Evolutionary conservation across 257 asterid genomes (phyloP).

Genomic region (Scutellaria galericulata): DNA sequence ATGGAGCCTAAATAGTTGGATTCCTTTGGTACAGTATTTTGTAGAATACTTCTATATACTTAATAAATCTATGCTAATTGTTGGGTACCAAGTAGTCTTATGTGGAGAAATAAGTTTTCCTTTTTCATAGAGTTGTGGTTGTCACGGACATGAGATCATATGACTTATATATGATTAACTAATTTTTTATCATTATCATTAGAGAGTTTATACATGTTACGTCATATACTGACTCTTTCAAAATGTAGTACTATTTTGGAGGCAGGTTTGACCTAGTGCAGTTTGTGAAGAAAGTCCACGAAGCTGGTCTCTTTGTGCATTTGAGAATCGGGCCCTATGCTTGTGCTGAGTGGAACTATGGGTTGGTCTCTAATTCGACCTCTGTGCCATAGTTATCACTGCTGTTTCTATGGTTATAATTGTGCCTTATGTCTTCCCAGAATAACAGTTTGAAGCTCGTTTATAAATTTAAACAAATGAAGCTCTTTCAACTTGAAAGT

Average conservation of each 20-base stretch:
- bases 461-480: not conserved
- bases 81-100: not conserved
- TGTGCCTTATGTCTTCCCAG: not conserved
- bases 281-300: conserved; percentile 72
- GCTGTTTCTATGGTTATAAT: too few relatives aligned
- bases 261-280: conserved; percentile 75
- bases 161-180: too few relatives aligned
- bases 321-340: conserved; percentile 83
- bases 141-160: too few relatives aligned
- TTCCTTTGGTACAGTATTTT: not conserved
- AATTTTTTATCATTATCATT: too few relatives aligned
- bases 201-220: not conserved
- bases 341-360: conserved; percentile 94
- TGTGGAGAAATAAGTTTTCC: too few relatives aligned
- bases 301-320: conserved; percentile 77
- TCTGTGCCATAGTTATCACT: conserved; percentile 12
- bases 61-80: not conserved
- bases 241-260: conserved; percentile 65
- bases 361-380: conserved; percentile 48
- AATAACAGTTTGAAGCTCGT: conserved; percentile 11
- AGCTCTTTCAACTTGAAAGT: conserved; percentile 5
- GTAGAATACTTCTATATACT: not conserved
- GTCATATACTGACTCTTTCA: conserved; percentile 27
- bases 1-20: not conserved
- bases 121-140: too few relatives aligned